These are phyloP conservation scores for Trametes maxima DNA, from an alignment of 768 basidiomycete species.

Conservation along the genomic window DNA sequence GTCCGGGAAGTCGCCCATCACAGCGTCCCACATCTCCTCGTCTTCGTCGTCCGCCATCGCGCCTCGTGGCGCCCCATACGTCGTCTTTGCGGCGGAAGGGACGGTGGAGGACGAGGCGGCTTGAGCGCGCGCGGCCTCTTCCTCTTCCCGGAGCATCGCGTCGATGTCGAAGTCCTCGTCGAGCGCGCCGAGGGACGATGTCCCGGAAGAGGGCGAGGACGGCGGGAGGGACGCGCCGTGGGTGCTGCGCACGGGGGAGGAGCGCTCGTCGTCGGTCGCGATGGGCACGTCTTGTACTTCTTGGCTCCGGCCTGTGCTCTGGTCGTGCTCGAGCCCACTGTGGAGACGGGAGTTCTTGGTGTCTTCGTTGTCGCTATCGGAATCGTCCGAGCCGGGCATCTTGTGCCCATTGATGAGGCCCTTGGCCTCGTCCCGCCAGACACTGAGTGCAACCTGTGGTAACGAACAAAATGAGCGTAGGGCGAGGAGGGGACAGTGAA, in stretches of 20 bases:
- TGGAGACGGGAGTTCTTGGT: conserved; percentile 31
- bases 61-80: neutral
- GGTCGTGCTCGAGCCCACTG: conserved; percentile 23
- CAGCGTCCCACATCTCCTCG: conserved; percentile 31
- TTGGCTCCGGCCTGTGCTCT: conserved; percentile 25
- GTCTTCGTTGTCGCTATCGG: conserved; percentile 29
- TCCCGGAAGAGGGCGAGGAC: conserved; percentile 42
- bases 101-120: conserved; percentile 3
- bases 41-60: neutral
- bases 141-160: conserved; percentile 50
- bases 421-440: conserved; percentile 74
- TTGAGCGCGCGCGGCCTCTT: conserved; percentile 34
- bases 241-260: conserved; percentile 37
- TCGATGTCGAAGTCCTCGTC: conserved; percentile 54
- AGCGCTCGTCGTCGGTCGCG: conserved; percentile 20
- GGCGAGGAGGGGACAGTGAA: neutral
- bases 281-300: conserved; percentile 20
- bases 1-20: conserved; percentile 23
- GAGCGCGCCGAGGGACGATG: conserved; percentile 15
- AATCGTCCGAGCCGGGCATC: conserved; percentile 34
- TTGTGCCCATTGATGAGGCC: conserved; percentile 43
- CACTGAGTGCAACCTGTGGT: conserved; percentile 64
- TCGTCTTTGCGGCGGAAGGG: neutral
- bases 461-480: neutral
- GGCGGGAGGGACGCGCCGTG: conserved; percentile 43